phyloP scores from a whole-genome alignment of 805 yeast genomes.

The Maudiozyma bulderi region DNA sequence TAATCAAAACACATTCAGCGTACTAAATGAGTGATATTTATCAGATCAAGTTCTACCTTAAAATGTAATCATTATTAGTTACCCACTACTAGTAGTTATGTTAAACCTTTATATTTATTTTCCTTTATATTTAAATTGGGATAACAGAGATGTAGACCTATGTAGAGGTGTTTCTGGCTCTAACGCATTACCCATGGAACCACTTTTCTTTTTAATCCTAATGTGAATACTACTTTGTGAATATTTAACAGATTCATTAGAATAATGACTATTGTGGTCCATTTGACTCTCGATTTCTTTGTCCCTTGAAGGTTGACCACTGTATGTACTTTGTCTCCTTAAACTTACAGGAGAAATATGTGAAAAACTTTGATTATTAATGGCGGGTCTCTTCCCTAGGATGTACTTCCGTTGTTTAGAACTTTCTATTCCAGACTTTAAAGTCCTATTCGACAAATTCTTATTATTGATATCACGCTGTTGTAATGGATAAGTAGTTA shows the following conservation, averaged over 20 bases:
- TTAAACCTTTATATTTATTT: background rate
- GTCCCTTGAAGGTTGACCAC: too few species aligned
- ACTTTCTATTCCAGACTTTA: background rate
- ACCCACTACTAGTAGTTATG: too few species aligned
- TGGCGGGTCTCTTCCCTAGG: too few species aligned
- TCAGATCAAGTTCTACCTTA: too few species aligned
- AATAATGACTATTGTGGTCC: background rate
- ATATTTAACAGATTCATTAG: background rate
- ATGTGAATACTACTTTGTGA: background rate
- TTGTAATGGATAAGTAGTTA: background rate
- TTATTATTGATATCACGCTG: background rate
- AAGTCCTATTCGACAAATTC: background rate
- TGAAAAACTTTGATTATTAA: too few species aligned
- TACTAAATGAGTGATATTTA: too few species aligned
- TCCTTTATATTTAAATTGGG: constrained; percentile 15
- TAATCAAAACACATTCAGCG: too few species aligned
- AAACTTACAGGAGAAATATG: too few species aligned
- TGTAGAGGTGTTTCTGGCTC: constrained; percentile 7
- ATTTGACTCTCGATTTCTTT: background rate
- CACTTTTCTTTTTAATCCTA: background rate
- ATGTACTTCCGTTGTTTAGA: background rate
- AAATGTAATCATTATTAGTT: too few species aligned
- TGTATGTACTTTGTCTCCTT: too few species aligned
- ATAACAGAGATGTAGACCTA: constrained; percentile 15
- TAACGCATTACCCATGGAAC: too few species aligned